Evolutionary conservation across 2,329 filamentous ascomycete genomes (phyloP).

Genomic region (Periconia digitata): DNA sequence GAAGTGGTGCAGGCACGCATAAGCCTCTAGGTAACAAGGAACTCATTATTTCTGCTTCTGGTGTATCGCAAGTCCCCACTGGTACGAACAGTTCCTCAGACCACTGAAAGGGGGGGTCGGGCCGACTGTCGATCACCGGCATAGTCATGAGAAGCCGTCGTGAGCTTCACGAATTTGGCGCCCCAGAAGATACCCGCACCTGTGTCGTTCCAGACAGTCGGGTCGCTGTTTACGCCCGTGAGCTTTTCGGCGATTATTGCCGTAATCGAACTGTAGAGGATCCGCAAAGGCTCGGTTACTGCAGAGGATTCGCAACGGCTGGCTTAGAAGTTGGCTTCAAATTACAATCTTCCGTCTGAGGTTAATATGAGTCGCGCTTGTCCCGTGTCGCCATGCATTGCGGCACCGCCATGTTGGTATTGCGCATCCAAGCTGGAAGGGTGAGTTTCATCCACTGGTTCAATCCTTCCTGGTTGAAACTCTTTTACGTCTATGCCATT

Average conservation of each 20-base stretch:
- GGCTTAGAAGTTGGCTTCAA: too few species aligned
- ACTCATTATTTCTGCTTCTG: neutral
- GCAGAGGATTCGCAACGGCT: too few species aligned
- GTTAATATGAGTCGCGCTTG: neutral
- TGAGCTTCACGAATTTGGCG: too few species aligned
- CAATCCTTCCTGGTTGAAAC: neutral
- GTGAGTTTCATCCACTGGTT: neutral
- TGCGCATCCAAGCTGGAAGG: neutral
- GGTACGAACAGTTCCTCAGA: neutral
- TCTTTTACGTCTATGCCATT: neutral
- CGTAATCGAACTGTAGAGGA: too few species aligned
- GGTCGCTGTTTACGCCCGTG: too few species aligned
- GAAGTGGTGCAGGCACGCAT: neutral
- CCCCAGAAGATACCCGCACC: too few species aligned
- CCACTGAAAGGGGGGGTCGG: neutral
- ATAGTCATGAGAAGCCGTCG: too few species aligned
- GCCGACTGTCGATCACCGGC: too few species aligned
- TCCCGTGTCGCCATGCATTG: too few species aligned
- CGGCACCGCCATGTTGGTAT: neutral
- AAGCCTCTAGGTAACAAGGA: neutral
- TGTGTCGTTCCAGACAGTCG: too few species aligned
- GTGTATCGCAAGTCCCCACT: neutral
- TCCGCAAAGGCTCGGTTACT: too few species aligned
- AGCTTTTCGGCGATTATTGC: too few species aligned
- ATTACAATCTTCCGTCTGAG: neutral